A percentile compares a stretch with the other conserved stretches of the same genome.
Evolutionary conservation across 2,329 filamentous ascomycete species (phyloP).

Genomic region (Calonectria leucothoes): DNA sequence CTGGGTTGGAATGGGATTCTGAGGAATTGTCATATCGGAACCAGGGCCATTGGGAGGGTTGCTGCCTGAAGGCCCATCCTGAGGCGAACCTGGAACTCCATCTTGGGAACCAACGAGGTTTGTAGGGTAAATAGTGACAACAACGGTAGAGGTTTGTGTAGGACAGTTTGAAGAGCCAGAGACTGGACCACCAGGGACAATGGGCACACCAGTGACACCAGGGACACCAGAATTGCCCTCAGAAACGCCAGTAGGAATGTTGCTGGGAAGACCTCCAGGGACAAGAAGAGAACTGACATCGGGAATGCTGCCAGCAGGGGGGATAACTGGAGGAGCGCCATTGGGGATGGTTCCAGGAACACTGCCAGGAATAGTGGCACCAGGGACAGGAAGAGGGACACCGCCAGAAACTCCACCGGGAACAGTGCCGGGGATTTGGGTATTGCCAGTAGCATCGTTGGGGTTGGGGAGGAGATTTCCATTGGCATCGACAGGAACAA

Average conservation of each 20-base stretch:
- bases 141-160: constrained; percentile 56
- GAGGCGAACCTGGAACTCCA: neutral
- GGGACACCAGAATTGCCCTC: constrained; percentile 2
- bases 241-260: neutral
- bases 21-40: constrained; percentile 32
- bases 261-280: constrained; percentile 17
- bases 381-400: constrained; percentile 29
- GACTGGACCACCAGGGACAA: constrained; percentile 27
- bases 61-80: constrained; percentile 13
- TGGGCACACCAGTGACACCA: constrained; percentile 19
- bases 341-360: constrained; percentile 26
- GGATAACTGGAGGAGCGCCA: constrained; percentile 7
- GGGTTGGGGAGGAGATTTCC: constrained; percentile 28
- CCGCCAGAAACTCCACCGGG: constrained; percentile 21
- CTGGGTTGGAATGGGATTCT: constrained; percentile 43
- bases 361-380: constrained; percentile 21
- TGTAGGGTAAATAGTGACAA: constrained; percentile 58
- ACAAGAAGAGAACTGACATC: constrained; percentile 26
- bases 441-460: constrained; percentile 26
- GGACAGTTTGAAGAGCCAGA: constrained; percentile 51
- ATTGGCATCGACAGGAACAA: constrained; percentile 20
- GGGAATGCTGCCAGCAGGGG: constrained; percentile 23
- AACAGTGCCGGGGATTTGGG: constrained; percentile 27
- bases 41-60: constrained; percentile 28
- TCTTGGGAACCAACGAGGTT: constrained; percentile 35